Conservation (phyloP, 2,329 filamentous ascomycete species). For the Colletotrichum theobromicola region DNA sequence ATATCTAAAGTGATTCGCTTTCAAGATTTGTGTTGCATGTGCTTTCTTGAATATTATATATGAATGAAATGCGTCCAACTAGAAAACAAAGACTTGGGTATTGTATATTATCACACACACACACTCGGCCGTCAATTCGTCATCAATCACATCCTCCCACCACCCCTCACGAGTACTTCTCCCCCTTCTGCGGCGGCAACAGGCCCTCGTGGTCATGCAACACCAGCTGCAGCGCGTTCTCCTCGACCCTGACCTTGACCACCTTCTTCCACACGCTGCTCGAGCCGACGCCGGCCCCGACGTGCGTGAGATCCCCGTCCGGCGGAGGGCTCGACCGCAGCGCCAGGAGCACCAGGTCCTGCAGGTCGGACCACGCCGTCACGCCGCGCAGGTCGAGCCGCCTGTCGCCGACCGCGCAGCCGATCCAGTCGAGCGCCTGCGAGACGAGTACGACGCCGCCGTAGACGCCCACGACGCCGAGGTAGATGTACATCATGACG, state of each 20-base stretch:
- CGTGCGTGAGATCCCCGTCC: background rate
- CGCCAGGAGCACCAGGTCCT: background rate
- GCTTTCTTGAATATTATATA: background rate
- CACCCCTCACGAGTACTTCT: background rate
- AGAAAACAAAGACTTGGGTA: background rate
- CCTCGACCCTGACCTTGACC: background rate
- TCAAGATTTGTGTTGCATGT: background rate
- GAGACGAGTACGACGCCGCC: background rate
- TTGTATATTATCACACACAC: background rate
- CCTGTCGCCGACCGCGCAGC: background rate
- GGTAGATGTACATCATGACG: slow-evolving; percentile 6
- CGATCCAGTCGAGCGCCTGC: background rate
- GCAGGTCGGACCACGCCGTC: background rate
- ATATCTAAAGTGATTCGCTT: background rate
- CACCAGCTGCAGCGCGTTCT: background rate
- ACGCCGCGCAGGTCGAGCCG: background rate
- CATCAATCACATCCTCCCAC: background rate
- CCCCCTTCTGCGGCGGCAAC: background rate
- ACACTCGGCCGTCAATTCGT: background rate
- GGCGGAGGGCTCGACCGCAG: background rate
- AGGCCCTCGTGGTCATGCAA: background rate
- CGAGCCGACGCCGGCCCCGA: background rate
- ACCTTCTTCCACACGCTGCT: background rate
- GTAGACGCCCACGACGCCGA: background rate
- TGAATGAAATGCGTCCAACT: background rate